Conservation (phyloP, 2,329 filamentous ascomycete genomes). For the Talaromyces atroroseus region DNA sequence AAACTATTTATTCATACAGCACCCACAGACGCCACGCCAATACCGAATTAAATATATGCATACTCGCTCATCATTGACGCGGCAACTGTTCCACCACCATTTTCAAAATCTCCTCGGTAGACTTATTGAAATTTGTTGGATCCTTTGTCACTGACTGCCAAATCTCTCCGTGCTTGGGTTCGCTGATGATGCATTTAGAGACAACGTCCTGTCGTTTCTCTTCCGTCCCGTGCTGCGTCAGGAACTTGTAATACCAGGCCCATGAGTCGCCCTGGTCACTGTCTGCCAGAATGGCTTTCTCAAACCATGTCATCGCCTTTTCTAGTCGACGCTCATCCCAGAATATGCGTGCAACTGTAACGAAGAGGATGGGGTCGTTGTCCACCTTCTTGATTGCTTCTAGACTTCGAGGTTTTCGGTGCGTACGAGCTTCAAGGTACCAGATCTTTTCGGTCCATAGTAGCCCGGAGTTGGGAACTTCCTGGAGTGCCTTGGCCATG, state of each 20-base stretch:
- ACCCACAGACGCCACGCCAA: neutral
- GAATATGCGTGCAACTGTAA: constrained; percentile 90
- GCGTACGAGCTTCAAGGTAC: constrained; percentile 84
- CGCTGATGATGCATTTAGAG: constrained; percentile 71
- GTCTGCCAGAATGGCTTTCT: constrained; percentile 86
- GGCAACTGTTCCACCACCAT: constrained; percentile 56
- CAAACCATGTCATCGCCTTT: constrained; percentile 95
- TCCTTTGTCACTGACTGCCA: constrained; percentile 87
- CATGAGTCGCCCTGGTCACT: constrained; percentile 85
- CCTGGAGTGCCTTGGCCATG: constrained; percentile 89
- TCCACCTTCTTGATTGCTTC: constrained; percentile 98
- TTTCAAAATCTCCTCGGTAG: constrained; percentile 75
- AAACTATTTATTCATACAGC: neutral
- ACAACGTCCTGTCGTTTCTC: constrained; percentile 87
- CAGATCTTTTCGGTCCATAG: constrained; percentile 95
- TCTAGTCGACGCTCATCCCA: constrained; percentile 90
- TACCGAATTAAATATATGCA: neutral
- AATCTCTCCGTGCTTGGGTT: constrained; percentile 86
- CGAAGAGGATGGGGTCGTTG: constrained; percentile 81
- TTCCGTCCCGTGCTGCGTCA: constrained; percentile 85
- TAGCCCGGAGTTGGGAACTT: constrained; percentile 79
- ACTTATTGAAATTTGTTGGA: constrained; percentile 70
- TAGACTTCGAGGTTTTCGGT: constrained; percentile 82
- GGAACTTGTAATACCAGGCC: constrained; percentile 97
- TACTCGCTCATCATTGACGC: neutral